Evolutionary conservation across 2,329 filamentous ascomycete species (phyloP), one percentile per base, ranked within the genome.

Genomic region (Claviceps pazoutovae): DNA sequence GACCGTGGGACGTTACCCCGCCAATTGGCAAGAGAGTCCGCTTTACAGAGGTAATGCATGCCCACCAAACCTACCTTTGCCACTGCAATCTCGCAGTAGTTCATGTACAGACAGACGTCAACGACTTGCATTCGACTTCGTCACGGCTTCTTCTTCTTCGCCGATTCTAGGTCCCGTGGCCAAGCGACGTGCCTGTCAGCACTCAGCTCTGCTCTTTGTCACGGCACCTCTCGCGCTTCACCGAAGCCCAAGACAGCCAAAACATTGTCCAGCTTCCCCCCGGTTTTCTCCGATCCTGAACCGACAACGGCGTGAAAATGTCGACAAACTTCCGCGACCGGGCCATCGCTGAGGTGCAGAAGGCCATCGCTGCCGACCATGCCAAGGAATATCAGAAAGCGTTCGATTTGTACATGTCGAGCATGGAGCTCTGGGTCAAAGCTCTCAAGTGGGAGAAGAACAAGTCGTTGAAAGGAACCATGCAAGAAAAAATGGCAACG

Each of bases 361-460:
- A 95, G 71, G 93, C 93, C 60, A 97, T 98, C 73, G 90, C 95
- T 67, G 83, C 86, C 61, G 93, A 98, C 74, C 95, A 91, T 59
- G 86, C 87, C 46, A 90, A 88, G 66, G 88, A 97, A 66, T 98
- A 98, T 71, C 89, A 96, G 63, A 91, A 94, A 69, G 93, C 93
- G 52, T 97, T 97, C 68, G 87, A 95, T 66, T 78, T 86, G 56
- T 98, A 98, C 79, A 96, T 95, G 74, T 84, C 88, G 60, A 84
- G 91, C 49, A 86, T 98, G 60, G 91, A 98, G 71, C 82, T 97
- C 53, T 98, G 97, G 76, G 95, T 98, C 86, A 86, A 97, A 55
- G 93, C 93, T 37, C 78, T 98, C 55, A 98, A 98, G 76, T 98
- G 91, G 91, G 93, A 98, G 74, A 98, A 97, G 79, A 97, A 96